Evolutionary conservation across 352 stramenopile genomes (phyloP).

Genomic region (Globisporangium orthogonon): DNA sequence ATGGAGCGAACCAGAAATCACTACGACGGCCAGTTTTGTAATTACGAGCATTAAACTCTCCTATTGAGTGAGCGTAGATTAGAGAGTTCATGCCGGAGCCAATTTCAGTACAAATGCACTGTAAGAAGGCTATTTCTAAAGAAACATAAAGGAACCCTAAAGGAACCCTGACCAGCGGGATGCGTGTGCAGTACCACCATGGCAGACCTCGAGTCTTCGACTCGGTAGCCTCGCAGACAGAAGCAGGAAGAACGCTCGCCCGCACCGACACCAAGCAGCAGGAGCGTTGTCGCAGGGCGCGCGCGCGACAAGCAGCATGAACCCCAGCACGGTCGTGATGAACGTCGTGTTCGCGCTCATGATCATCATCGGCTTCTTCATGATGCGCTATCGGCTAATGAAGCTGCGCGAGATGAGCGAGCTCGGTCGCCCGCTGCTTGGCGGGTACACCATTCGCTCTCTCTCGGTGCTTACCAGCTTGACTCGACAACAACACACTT

Average conservation of each 20-base stretch:
- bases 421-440: slow-evolving; percentile 43
- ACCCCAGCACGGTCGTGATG: slow-evolving; percentile 23
- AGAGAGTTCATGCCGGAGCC: too few relatives aligned
- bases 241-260: slow-evolving; percentile 1
- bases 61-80: too few relatives aligned
- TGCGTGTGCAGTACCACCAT: neutral
- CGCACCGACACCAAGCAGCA: neutral
- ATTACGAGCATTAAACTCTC: too few relatives aligned
- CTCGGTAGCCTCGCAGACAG: neutral
- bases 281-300: too few relatives aligned
- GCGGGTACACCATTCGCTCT: slow-evolving; percentile 28
- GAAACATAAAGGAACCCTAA: too few relatives aligned
- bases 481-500: neutral
- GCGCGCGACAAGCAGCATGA: neutral
- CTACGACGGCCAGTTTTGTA: too few relatives aligned
- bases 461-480: neutral
- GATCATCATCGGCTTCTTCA: slow-evolving; percentile 42
- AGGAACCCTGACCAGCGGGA: too few relatives aligned
- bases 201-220: neutral
- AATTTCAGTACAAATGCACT: too few relatives aligned
- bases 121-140: too few relatives aligned
- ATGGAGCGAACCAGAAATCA: neutral
- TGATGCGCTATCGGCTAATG: slow-evolving; percentile 38
- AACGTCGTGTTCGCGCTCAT: slow-evolving; percentile 36
- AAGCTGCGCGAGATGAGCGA: slow-evolving; percentile 39